These are phyloP conservation scores for Golubevia sp. DNA, from an alignment of 1,284 basidiomycete genomes.

Conservation along the genomic window DNA sequence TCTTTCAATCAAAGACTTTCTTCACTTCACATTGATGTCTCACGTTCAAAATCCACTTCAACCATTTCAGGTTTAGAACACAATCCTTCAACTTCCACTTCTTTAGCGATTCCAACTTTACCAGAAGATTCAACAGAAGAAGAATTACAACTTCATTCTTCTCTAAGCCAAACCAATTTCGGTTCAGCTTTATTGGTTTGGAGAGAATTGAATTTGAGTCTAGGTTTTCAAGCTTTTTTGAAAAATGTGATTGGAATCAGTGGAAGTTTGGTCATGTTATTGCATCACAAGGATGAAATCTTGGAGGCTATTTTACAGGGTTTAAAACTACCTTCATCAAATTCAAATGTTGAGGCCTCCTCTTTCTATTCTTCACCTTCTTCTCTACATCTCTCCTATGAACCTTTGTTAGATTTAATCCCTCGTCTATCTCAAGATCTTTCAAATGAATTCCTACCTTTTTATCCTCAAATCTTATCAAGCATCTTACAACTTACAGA, in stretches of 20 bases:
- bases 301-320: slow-evolving; percentile 14
- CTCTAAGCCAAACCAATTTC: slow-evolving; percentile 22
- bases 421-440: slow-evolving; percentile 55
- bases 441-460: slow-evolving; percentile 50
- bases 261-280: slow-evolving; percentile 46
- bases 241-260: slow-evolving; percentile 25
- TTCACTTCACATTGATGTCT: slow-evolving; percentile 42
- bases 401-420: slow-evolving; percentile 53
- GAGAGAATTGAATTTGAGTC: slow-evolving; percentile 54
- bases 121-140: slow-evolving; percentile 2
- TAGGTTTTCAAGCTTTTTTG: slow-evolving; percentile 45
- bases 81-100: slow-evolving; percentile 37
- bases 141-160: slow-evolving; percentile 27
- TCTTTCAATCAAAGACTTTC: slow-evolving; percentile 60
- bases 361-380: background rate
- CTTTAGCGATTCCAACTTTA: slow-evolving; percentile 14
- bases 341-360: background rate
- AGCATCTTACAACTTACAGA: slow-evolving; percentile 46
- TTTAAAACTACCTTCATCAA: slow-evolving; percentile 14
- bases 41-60: slow-evolving; percentile 26
- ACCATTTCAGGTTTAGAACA: slow-evolving; percentile 24
- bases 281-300: slow-evolving; percentile 47
- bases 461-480: slow-evolving; percentile 36
- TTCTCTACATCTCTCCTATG: slow-evolving; percentile 41
- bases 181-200: slow-evolving; percentile 42